Conservation (phyloP, 164 flowering plant genomes). For the Echeveria elegans region DNA sequence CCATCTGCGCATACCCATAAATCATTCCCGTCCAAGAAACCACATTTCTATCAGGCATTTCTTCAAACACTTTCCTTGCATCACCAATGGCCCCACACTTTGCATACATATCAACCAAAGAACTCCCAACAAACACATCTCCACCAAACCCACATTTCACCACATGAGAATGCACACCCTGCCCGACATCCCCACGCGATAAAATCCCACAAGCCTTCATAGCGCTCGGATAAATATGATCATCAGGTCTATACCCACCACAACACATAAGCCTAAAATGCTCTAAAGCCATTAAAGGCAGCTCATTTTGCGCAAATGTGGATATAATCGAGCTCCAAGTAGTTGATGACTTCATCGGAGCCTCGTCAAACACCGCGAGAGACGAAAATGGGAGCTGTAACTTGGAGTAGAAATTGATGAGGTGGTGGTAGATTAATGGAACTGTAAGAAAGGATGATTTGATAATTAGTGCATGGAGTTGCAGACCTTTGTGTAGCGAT, state of each 20-base stretch:
- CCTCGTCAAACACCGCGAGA: constrained; percentile 48
- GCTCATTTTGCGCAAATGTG: constrained; percentile 69
- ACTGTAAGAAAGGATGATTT: constrained; percentile 43
- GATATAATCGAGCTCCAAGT: constrained; percentile 89
- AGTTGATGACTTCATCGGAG: constrained; percentile 29
- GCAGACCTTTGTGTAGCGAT: constrained; percentile 46
- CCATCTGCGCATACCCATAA: constrained; percentile 61
- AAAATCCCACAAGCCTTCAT: constrained; percentile 56
- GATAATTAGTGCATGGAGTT: constrained; percentile 66
- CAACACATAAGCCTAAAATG: constrained; percentile 49
- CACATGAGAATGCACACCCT: constrained; percentile 45
- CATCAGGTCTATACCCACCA: constrained; percentile 38
- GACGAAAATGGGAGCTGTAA: constrained; percentile 47
- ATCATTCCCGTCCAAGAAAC: constrained; percentile 97
- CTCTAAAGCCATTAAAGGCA: constrained; percentile 47
- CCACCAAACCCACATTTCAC: constrained; percentile 47
- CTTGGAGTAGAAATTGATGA: constrained; percentile 86
- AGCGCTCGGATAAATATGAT: constrained; percentile 58
- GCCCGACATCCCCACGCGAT: constrained; percentile 31
- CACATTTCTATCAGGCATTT: constrained; percentile 82
- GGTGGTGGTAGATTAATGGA: constrained; percentile 56
- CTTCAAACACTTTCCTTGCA: constrained; percentile 66
- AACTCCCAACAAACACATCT: constrained; percentile 78
- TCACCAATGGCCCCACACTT: constrained; percentile 50
- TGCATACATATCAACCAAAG: constrained; percentile 81